Evolutionary conservation across 805 yeast genomes (phyloP).

Genomic region (Candida quercuum): DNA sequence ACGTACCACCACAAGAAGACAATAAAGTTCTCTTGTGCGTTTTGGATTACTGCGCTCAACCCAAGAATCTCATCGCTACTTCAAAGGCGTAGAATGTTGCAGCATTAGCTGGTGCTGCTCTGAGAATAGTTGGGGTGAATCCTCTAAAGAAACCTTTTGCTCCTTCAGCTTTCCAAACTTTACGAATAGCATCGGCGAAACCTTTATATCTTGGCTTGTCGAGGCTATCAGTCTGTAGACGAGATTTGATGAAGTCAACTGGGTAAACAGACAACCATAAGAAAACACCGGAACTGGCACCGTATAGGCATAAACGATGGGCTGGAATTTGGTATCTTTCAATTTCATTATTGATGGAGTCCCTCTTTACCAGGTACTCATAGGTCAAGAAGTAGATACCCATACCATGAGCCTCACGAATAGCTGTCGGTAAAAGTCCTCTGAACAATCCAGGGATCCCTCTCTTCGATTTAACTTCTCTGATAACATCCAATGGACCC

Average conservation of each 20-base stretch:
- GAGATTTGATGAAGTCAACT: slow-evolving; percentile 85
- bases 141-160: slow-evolving; percentile 82
- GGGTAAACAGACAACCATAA: slow-evolving; percentile 87
- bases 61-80: slow-evolving; percentile 61
- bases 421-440: slow-evolving; percentile 77
- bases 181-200: slow-evolving; percentile 52
- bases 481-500: slow-evolving; percentile 73
- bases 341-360: slow-evolving; percentile 41
- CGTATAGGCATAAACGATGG: slow-evolving; percentile 79
- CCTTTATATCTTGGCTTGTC: slow-evolving; percentile 53
- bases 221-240: slow-evolving; percentile 71
- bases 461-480: slow-evolving; percentile 44
- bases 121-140: slow-evolving; percentile 81
- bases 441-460: slow-evolving; percentile 66
- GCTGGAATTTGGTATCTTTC: slow-evolving; percentile 76
- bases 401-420: slow-evolving; percentile 83
- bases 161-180: slow-evolving; percentile 56
- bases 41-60: too few species aligned
- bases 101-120: slow-evolving; percentile 98
- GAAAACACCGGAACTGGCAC: slow-evolving; percentile 87
- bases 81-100: slow-evolving; percentile 95
- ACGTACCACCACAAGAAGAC: too few species aligned
- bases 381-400: slow-evolving; percentile 87
- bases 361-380: slow-evolving; percentile 77
- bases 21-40: too few species aligned